Percentiles rank a stretch among this genome's conserved stretches.
Conservation (phyloP, 2,329 filamentous ascomycete genomes). For the Chrysoporthe cubensis region DNA sequence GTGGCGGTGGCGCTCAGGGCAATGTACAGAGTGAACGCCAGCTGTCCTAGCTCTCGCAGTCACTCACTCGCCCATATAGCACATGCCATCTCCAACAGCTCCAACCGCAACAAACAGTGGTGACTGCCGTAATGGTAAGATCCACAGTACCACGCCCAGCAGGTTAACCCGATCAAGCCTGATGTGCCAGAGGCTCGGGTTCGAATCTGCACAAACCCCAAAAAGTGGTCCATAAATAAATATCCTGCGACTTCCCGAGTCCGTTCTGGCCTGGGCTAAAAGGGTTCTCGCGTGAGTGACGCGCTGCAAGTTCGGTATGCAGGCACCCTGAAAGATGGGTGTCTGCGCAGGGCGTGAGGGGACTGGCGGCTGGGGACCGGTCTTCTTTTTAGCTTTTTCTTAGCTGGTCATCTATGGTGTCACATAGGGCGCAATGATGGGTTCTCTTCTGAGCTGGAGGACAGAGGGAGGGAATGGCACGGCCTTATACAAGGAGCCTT, state of each 20-base stretch:
- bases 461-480: not conserved
- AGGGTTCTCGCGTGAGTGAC: not conserved
- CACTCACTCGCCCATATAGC: not conserved
- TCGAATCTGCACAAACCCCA: not conserved
- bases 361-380: not conserved
- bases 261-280: conserved; percentile 1
- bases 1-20: no score
- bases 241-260: not conserved
- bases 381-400: not conserved
- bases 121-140: not conserved
- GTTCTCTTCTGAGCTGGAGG: not conserved
- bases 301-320: not conserved
- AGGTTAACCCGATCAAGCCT: not conserved
- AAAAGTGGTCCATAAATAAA: not conserved
- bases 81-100: not conserved
- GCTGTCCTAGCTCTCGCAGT: not conserved
- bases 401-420: not conserved
- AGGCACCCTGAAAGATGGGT: not conserved
- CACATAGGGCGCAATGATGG: not conserved
- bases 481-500: not conserved
- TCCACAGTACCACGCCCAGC: not conserved
- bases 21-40: no score
- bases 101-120: not conserved
- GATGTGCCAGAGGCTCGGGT: not conserved
- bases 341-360: not conserved